Conservation (phyloP, 768 basidiomycete genomes). For the Hygrophoropsis aurantiaca region DNA sequence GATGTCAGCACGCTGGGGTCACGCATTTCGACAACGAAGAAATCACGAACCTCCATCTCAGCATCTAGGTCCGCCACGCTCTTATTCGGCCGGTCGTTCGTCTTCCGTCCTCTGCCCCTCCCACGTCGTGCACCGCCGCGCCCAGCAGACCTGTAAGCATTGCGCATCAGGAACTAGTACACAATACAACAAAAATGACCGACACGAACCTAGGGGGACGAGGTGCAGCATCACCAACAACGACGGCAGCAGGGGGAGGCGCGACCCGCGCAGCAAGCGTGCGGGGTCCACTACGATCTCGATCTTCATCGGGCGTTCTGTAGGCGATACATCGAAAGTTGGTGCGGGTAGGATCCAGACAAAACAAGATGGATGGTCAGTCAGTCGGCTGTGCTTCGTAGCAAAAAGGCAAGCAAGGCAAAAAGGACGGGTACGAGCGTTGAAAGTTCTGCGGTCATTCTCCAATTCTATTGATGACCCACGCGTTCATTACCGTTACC, state of each 20-base stretch:
- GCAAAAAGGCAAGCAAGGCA: slow-evolving; percentile 34
- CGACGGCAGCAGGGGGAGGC: slow-evolving; percentile 53
- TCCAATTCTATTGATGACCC: no score
- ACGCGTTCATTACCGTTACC: no score
- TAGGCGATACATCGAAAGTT: no score
- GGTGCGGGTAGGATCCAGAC: no score
- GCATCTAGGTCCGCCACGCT: slow-evolving; percentile 91
- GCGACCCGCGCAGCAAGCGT: slow-evolving; percentile 82
- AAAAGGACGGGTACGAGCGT: slow-evolving; percentile 45
- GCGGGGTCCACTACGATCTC: slow-evolving; percentile 94
- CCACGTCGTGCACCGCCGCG: slow-evolving; percentile 48
- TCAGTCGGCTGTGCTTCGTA: slow-evolving; percentile 34
- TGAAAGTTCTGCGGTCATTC: no score
- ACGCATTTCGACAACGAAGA: neutral
- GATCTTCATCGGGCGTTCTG: slow-evolving; percentile 98
- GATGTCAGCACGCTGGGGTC: slow-evolving; percentile 6
- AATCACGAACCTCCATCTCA: slow-evolving; percentile 86
- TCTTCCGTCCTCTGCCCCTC: slow-evolving; percentile 45
- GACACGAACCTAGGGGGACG: slow-evolving; percentile 36
- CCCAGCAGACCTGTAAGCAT: slow-evolving; percentile 25
- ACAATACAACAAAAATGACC: slow-evolving; percentile 2
- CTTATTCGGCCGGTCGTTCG: slow-evolving; percentile 65
- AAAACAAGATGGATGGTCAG: no score
- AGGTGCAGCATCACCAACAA: slow-evolving; percentile 24
- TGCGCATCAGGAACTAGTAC: slow-evolving; percentile 3